These are phyloP conservation scores for Thalassiosira exigua DNA, from an alignment of 352 stramenopile genomes.

Conservation along the genomic window DNA sequence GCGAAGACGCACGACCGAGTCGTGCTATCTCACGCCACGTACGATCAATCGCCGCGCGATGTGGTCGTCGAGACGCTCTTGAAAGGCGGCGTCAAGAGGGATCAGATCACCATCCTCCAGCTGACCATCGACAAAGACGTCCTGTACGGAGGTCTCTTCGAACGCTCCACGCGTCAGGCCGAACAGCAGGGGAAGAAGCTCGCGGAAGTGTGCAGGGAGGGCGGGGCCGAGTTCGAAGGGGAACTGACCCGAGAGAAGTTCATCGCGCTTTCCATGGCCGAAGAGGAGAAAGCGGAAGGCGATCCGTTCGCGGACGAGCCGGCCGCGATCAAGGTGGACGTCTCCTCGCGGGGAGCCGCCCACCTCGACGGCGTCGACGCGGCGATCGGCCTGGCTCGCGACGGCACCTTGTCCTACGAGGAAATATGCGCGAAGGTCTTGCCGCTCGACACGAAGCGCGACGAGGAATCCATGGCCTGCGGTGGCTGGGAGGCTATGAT, in stretches of 20 bases:
- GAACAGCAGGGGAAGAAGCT: background rate
- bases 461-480: background rate
- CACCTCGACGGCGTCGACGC: slow-evolving; percentile 5
- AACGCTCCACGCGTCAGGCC: too few species aligned
- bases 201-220: too few species aligned
- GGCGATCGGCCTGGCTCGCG: background rate
- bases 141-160: too few species aligned
- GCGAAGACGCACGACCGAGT: background rate
- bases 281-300: background rate
- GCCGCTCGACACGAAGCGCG: background rate
- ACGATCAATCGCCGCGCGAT: background rate
- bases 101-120: background rate
- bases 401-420: background rate
- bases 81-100: background rate
- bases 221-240: background rate
- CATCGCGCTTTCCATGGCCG: background rate
- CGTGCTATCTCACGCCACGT: background rate
- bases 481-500: background rate
- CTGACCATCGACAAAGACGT: slow-evolving; percentile 11
- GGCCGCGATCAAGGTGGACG: background rate
- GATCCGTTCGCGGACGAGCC: background rate
- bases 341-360: background rate
- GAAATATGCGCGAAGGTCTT: background rate
- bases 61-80: background rate
- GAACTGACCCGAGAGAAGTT: background rate